A percentile compares a stretch with the other conserved stretches of the same genome.
Evolutionary conservation across 2,329 filamentous ascomycete genomes (phyloP).

Genomic region (Cordyceps militaris): DNA sequence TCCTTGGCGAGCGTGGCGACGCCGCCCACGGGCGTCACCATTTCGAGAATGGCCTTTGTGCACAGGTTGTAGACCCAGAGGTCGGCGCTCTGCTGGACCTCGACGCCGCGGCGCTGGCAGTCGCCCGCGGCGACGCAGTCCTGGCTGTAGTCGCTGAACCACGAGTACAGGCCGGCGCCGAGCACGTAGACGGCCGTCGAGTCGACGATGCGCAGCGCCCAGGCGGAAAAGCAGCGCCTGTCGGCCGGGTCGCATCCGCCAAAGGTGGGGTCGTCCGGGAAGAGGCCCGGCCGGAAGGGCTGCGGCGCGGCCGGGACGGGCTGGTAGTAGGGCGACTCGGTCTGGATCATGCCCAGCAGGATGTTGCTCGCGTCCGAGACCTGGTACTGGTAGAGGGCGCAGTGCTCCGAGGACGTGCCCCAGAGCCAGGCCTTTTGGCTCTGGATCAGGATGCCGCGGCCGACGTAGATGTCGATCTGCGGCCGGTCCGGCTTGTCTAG

Average conservation of each 20-base stretch:
- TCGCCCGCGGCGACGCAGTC: constrained; percentile 27
- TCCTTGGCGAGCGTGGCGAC: constrained; percentile 42
- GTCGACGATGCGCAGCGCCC: constrained; percentile 53
- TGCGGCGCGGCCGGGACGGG: neutral
- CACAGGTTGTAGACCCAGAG: constrained; percentile 1
- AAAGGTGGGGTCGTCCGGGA: constrained; percentile 43
- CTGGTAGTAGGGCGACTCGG: neutral
- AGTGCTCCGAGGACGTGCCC: neutral
- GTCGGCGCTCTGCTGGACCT: constrained; percentile 11
- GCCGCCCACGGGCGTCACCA: constrained; percentile 10
- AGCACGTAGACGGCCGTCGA: constrained; percentile 26
- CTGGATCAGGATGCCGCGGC: neutral
- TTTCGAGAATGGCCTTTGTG: neutral
- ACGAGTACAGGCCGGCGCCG: constrained; percentile 53
- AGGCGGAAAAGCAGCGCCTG: constrained; percentile 36
- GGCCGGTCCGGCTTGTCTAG: constrained; percentile 14
- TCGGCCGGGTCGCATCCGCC: neutral
- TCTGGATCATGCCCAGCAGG: constrained; percentile 30
- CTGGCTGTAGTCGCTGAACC: constrained; percentile 52
- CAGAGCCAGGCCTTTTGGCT: neutral
- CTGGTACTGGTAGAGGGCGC: constrained; percentile 21
- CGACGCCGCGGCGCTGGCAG: constrained; percentile 33
- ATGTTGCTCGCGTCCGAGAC: constrained; percentile 52
- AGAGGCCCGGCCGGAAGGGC: neutral
- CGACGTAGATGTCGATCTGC: neutral